Conservation (phyloP, 2,329 filamentous ascomycete species). For the Fusarium tricinctum region DNA sequence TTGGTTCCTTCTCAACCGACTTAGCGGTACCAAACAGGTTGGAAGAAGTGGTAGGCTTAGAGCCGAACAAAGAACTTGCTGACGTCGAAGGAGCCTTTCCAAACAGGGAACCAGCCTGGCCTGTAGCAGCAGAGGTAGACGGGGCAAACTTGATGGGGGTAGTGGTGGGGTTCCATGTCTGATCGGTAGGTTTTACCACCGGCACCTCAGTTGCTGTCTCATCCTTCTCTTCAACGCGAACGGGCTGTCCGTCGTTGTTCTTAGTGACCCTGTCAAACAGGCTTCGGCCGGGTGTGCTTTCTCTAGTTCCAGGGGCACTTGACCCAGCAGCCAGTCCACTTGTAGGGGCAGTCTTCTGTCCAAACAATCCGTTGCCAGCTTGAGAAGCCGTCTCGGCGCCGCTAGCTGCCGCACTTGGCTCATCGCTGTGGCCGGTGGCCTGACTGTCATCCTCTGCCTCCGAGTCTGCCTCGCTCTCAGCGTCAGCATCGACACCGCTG, state of each 20-base stretch:
- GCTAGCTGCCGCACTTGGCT: conserved; percentile 60
- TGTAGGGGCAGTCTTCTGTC: conserved; percentile 51
- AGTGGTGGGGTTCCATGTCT: conserved; percentile 61
- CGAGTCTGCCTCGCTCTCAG: conserved; percentile 61
- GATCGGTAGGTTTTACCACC: conserved; percentile 53
- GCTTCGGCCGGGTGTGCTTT: conserved; percentile 63
- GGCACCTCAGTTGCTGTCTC: conserved; percentile 46
- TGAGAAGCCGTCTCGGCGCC: conserved; percentile 58
- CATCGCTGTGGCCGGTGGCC: conserved; percentile 60
- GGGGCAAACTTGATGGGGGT: conserved; percentile 69
- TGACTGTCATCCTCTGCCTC: conserved; percentile 59
- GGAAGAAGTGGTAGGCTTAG: conserved; percentile 54
- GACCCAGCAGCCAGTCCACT: conserved; percentile 50
- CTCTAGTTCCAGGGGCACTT: conserved; percentile 59
- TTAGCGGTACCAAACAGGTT: conserved; percentile 57
- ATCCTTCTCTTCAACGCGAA: conserved; percentile 56
- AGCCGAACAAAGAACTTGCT: conserved; percentile 54
- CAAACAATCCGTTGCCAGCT: conserved; percentile 46
- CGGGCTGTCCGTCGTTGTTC: conserved; percentile 64
- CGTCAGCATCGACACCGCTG: conserved; percentile 65
- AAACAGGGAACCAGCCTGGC: conserved; percentile 53
- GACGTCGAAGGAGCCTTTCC: conserved; percentile 49
- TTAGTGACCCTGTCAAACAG: conserved; percentile 70
- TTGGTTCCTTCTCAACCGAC: conserved; percentile 49
- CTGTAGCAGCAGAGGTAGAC: conserved; percentile 48